Evolutionary conservation across 2,329 filamentous ascomycete genomes (phyloP).

Genomic region (Cercospora brassicicola): DNA sequence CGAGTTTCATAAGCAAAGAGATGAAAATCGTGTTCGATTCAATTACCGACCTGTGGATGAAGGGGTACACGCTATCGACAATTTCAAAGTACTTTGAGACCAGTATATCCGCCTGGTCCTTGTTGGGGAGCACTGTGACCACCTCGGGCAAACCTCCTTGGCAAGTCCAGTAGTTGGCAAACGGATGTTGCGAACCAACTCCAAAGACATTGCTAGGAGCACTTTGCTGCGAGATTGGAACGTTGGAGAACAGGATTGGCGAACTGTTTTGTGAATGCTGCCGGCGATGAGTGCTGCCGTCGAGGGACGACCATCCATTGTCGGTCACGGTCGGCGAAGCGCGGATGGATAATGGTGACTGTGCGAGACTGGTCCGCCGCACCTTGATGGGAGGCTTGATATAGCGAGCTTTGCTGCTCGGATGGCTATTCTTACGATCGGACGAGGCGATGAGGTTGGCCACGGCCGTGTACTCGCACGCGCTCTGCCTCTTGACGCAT

Average conservation of each 20-base stretch:
- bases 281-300: constrained; percentile 26
- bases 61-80: constrained; percentile 80
- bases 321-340: constrained; percentile 32
- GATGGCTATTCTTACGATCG: constrained; percentile 45
- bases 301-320: constrained; percentile 34
- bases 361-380: constrained; percentile 33
- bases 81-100: constrained; percentile 55
- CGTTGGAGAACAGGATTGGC: constrained; percentile 65
- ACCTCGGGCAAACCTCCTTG: constrained; percentile 73
- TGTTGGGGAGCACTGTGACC: constrained; percentile 71
- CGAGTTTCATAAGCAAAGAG: not conserved
- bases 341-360: constrained; percentile 25
- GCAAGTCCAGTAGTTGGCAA: constrained; percentile 83
- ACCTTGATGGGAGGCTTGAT: constrained; percentile 40
- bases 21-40: not conserved
- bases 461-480: constrained; percentile 72
- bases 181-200: constrained; percentile 75
- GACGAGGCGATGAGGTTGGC: constrained; percentile 65
- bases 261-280: constrained; percentile 28
- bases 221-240: constrained; percentile 65
- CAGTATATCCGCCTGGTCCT: constrained; percentile 72
- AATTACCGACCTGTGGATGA: constrained; percentile 59
- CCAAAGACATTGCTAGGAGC: constrained; percentile 77
- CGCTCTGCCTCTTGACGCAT: constrained; percentile 74
- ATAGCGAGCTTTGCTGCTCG: constrained; percentile 33